Base-by-base conservation (phyloP, 495 filamentous ascomycete genomes). In the Hypoxylon rickii region DNA sequence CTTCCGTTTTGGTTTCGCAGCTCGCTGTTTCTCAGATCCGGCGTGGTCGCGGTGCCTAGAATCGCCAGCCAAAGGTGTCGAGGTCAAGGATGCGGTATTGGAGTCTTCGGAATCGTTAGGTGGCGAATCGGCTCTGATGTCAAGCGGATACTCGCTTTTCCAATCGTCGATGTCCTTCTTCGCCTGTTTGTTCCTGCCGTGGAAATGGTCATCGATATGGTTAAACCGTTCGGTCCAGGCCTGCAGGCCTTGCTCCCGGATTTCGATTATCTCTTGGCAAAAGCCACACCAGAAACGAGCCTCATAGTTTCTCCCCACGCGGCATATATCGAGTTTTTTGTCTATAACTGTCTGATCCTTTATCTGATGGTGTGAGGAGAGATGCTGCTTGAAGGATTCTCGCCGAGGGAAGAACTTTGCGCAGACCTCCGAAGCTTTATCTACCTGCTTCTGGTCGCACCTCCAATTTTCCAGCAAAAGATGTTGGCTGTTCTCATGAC, bases 401-500 rank as follows among this genome's bases (percentile, higher is more conserved):
- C 79, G 72, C 6, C 82, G 77, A 64, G 86, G 81, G 65, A 82
- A 86, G 1, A 86, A 61, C 42, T 77, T 84, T 12, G 73, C 79
- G 55, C 88, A 92, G 7, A 67, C 50, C 7, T 65, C 58, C 34
- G 54, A 46, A 16, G 16, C 43, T n/a, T 24, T 41, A 7, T 64
- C 63, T 10, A 44, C 46, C 37, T 57, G 38, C 44, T 62, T 62
- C 67, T 75, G 63, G 29, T 76, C 76, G 69, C 93, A 97, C n/a
- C 85, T 83, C 86, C 89, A 97, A 47, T 82, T 79, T 55, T 91
- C 86, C 2, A 83, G 63, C 58, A 87, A 83, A 56, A 84, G 86
- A 65, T 97, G 93, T 67, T 96, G 91, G 19, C 84, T 88, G 58
- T 86, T 90, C 61, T 97, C 93, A 67, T 97, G 93, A 6, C 94